Percentiles rank a stretch among this genome's conserved stretches.
Evolutionary conservation across 306 rosid genomes (phyloP).

Genomic region (Fagus crenata): DNA sequence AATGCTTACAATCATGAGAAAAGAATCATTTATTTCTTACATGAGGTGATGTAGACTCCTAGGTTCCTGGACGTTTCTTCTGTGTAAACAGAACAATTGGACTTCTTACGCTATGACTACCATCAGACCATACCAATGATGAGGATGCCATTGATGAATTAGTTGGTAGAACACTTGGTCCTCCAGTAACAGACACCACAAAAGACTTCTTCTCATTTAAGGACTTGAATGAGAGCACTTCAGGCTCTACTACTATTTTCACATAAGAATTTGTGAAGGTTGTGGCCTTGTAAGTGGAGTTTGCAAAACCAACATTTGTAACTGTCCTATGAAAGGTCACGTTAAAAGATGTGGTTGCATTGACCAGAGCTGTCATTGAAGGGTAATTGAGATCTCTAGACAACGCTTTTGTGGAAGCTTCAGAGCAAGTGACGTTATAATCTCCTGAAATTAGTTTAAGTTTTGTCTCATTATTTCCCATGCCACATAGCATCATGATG

Average conservation of each 20-base stretch:
- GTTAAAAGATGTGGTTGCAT: background rate
- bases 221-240: conserved; percentile 10
- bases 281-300: conserved; percentile 28
- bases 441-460: conserved; percentile 14
- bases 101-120: too few species aligned
- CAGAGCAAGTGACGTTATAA: conserved; percentile 5
- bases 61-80: too few species aligned
- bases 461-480: background rate
- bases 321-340: conserved; percentile 19
- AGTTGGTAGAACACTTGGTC: background rate
- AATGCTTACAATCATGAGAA: too few species aligned
- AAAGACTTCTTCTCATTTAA: conserved; percentile 12
- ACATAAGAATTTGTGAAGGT: background rate
- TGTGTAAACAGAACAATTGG: too few species aligned
- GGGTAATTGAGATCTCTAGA: conserved; percentile 27
- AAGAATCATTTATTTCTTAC: too few species aligned
- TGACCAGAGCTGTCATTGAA: background rate
- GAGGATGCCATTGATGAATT: background rate
- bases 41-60: too few species aligned
- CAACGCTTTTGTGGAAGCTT: background rate
- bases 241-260: conserved; percentile 14
- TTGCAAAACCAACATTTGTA: conserved; percentile 31
- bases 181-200: conserved; percentile 14
- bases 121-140: conserved; percentile 32
- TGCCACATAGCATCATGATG: conserved; percentile 21